Evolutionary conservation across 257 asterid species (phyloP).

Genomic region (Solanum medicagineum): DNA sequence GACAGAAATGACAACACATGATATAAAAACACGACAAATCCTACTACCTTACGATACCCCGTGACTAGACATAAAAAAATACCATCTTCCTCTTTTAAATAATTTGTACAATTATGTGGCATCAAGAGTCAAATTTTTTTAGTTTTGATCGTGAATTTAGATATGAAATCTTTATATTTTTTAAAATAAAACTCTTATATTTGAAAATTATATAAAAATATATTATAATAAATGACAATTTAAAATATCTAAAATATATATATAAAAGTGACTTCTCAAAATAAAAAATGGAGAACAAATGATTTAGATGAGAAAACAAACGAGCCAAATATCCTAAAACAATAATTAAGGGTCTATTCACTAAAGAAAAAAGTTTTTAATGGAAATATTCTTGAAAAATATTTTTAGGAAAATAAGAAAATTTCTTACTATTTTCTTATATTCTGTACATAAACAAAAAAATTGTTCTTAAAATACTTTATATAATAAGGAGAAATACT

Average conservation of each 20-base stretch:
- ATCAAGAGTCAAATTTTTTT: background rate
- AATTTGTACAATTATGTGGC: too few relatives aligned
- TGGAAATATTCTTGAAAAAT: background rate
- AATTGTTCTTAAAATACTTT: background rate
- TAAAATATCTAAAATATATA: background rate
- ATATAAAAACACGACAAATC: too few relatives aligned
- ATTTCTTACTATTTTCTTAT: background rate
- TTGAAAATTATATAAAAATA: background rate
- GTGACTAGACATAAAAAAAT: background rate
- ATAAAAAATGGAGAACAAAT: background rate
- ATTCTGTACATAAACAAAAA: background rate
- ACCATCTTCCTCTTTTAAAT: background rate
- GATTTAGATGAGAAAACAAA: background rate
- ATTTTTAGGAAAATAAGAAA: background rate
- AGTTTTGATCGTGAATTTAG: too few relatives aligned
- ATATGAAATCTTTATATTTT: too few relatives aligned
- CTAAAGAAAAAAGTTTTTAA: background rate
- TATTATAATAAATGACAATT: background rate
- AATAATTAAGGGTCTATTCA: background rate
- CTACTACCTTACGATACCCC: too few relatives aligned
- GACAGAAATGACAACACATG: too few relatives aligned
- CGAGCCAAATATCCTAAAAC: background rate
- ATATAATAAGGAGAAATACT: background rate
- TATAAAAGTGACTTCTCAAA: background rate
- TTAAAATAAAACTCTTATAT: too few relatives aligned